Evolutionary conservation across 2,329 filamentous ascomycete genomes (phyloP), one percentile per base, ranked within the genome.

Genomic region (Diplodia mutila): DNA sequence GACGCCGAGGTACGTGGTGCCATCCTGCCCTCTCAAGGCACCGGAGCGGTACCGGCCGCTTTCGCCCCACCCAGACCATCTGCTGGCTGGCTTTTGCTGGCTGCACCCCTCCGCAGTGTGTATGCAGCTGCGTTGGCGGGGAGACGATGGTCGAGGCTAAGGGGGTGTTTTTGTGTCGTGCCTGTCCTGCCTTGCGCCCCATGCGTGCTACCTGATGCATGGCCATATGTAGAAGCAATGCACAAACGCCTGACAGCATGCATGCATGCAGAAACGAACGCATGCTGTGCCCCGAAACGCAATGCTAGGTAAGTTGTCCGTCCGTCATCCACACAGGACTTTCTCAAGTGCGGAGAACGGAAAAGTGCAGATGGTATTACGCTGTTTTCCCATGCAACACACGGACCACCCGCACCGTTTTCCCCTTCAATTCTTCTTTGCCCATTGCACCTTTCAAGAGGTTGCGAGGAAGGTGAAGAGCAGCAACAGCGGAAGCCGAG

Each of bases 91-190:
- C 8, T 18, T 46, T 46, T 21, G 29, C 59, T 63, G 29, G n/a
- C 55, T 51, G 42, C 46, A 51, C 59, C 51, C 59, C 59, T 51
- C 59, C 59, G 14, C 59, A 51, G 51, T 23, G 8, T 46, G 42
- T 32, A 18, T n/a, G n/a, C 48, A 21, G 14, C 42, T 21, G 42
- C n/a, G 37, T 61, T 46, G 55, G 57, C 57, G 57, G 57, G 32
- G 39, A 23, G 42, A 61, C 27, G 42, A 11, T 12, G n/a, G 18
- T 9, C 7, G 42, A 8, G 16, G 39, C 39, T n/a, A 46, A 42
- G 39, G 39, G 39, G 39, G 42, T 21, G 6, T 46, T 21, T 32
- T 53, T 29, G 23, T 4, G 27, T 29, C 8, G 12, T 52, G 32
- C 27, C 32, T 57, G 34, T 42, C 29, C 39, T 46, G 12, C 42